Conservation (phyloP, 139 green algal genomes). For the Volvox reticuliferus region DNA sequence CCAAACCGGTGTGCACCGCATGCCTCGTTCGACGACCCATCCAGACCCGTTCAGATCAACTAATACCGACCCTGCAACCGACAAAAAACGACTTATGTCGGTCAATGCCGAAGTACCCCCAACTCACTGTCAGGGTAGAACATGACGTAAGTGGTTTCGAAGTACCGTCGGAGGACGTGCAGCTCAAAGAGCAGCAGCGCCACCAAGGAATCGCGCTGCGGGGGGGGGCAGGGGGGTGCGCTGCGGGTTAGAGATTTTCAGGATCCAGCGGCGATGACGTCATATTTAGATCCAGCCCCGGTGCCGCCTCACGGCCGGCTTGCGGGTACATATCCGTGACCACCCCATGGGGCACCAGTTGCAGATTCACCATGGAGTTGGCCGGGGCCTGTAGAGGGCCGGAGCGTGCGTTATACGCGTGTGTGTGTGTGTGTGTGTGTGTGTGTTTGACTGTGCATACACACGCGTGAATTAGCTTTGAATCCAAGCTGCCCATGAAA, state of each 20-base stretch:
- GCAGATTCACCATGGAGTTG: background rate
- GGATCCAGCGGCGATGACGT: background rate
- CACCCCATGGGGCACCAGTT: background rate
- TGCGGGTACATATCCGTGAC: background rate
- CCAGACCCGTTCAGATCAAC: no score
- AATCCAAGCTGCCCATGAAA: no score
- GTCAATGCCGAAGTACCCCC: no score
- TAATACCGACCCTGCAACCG: no score
- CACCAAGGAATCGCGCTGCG: slow-evolving; percentile 40
- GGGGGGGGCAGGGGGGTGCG: background rate
- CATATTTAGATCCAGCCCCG: background rate
- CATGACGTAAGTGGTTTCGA: slow-evolving; percentile 73
- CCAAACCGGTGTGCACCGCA: no score
- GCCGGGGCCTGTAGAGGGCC: background rate
- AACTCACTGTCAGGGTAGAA: slow-evolving; percentile 54
- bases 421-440: no score
- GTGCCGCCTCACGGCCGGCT: background rate
- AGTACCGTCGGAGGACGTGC: slow-evolving; percentile 72
- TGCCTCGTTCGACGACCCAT: no score
- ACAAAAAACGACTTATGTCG: no score
- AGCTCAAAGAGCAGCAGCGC: slow-evolving; percentile 65
- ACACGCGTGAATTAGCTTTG: no score
- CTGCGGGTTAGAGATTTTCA: no score
- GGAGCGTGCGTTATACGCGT: no score
- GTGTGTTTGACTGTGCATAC: no score